These are phyloP conservation scores for Bolboschoenoplectus hybrid DNA, from an alignment of 202 grass and related monocot species.

Conservation along the genomic window DNA sequence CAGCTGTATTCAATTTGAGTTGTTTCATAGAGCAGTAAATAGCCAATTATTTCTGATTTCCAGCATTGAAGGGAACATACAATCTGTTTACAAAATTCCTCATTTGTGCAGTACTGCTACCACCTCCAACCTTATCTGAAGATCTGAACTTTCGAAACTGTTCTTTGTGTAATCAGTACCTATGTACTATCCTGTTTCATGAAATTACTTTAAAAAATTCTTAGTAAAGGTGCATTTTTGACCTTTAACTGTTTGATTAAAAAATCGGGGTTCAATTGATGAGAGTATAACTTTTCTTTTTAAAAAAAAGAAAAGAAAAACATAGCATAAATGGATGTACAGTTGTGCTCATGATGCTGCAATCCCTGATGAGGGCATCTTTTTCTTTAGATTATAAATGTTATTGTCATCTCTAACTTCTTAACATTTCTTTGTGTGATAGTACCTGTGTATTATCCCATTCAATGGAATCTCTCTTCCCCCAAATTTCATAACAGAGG, in stretches of 20 bases:
- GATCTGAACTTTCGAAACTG: too few relatives aligned
- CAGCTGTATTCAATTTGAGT: not conserved
- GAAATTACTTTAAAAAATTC: too few relatives aligned
- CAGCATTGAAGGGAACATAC: not conserved
- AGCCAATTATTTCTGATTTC: not conserved
- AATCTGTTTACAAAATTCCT: not conserved
- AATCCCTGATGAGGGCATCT: not conserved
- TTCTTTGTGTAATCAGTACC: too few relatives aligned
- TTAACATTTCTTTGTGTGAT: not conserved
- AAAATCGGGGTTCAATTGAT: too few relatives aligned
- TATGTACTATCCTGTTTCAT: too few relatives aligned
- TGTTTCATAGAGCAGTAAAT: not conserved
- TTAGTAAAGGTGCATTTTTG: too few relatives aligned
- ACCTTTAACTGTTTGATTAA: too few relatives aligned
- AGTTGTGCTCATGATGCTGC: not conserved
- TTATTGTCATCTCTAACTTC: not conserved
- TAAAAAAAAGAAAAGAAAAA: too few relatives aligned
- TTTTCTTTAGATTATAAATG: not conserved
- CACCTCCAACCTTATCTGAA: too few relatives aligned
- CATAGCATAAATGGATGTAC: not conserved
- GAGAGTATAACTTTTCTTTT: not conserved
- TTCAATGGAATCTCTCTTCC: not conserved
- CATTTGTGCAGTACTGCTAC: too few relatives aligned
- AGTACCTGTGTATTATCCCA: not conserved
- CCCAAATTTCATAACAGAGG: not conserved